These are phyloP conservation scores for Microbotryum lychnidis-dioicae DNA, from an alignment of 1,284 basidiomycete genomes.

Conservation along the genomic window DNA sequence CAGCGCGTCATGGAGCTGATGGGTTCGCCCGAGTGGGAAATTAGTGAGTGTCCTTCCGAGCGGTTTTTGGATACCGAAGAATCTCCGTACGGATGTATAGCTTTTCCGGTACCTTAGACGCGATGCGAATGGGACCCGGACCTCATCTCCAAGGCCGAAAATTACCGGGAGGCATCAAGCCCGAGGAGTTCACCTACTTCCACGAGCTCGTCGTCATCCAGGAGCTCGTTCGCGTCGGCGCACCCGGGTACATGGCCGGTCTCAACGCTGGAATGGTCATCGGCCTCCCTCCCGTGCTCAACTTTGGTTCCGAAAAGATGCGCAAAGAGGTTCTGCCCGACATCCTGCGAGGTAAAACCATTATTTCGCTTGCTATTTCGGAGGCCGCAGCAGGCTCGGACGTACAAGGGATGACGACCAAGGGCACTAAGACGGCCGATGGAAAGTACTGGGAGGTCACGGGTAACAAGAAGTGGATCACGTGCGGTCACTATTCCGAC, in stretches of 20 bases:
- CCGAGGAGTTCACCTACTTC: constrained; percentile 35
- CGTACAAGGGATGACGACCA: constrained; percentile 35
- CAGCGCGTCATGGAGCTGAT: constrained; percentile 34
- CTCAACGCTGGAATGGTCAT: constrained; percentile 62
- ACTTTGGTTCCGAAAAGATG: constrained; percentile 40
- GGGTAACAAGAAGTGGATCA: constrained; percentile 41
- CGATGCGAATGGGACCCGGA: constrained; percentile 41
- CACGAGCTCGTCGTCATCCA: constrained; percentile 36
- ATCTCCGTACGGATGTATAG: background rate
- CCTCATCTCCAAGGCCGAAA: constrained; percentile 39
- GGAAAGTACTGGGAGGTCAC: constrained; percentile 32
- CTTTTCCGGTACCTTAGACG: constrained; percentile 7
- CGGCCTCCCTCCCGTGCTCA: constrained; percentile 37
- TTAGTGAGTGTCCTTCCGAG: constrained; percentile 3
- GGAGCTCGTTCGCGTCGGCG: constrained; percentile 38
- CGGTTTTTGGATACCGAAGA: constrained; percentile 2
- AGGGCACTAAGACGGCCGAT: constrained; percentile 38
- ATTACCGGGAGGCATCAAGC: constrained; percentile 39
- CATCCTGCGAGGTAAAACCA: constrained; percentile 40
- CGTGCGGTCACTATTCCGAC: constrained; percentile 34
- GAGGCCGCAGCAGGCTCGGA: constrained; percentile 41
- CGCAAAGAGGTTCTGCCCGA: constrained; percentile 41
- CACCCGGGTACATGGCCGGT: constrained; percentile 44
- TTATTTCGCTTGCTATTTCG: constrained; percentile 38
- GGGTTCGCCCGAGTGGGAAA: constrained; percentile 26